Conservation (phyloP, 2,329 filamentous ascomycete species). For the Apiospora sp. region DNA sequence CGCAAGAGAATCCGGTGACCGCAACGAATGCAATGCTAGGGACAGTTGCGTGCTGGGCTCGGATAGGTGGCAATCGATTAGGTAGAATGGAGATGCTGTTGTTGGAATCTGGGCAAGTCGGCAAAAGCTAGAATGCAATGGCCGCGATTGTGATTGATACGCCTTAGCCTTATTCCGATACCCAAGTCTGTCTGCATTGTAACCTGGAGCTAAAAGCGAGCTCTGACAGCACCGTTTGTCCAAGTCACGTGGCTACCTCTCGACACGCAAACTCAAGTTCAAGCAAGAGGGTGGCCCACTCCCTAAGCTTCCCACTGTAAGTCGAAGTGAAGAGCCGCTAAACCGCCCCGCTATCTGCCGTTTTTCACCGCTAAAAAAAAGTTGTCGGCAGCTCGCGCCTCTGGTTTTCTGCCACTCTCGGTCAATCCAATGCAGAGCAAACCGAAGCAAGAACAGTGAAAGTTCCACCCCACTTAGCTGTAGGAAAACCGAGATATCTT, state of each 20-base stretch:
- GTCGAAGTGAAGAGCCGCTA: constrained; percentile 7
- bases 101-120: neutral
- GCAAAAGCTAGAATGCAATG: neutral
- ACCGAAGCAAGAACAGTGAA: neutral
- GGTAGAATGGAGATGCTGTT: neutral
- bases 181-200: constrained; percentile 1
- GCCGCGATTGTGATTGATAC: neutral
- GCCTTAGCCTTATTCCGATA: constrained; percentile 6
- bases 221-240: neutral
- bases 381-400: constrained; percentile 31
- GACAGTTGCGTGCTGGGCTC: neutral
- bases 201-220: neutral
- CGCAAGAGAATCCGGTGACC: neutral
- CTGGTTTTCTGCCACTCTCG: constrained; percentile 1
- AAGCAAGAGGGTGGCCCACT: constrained; percentile 1
- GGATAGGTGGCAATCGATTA: neutral
- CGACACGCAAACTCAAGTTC: neutral
- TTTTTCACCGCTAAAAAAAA: constrained; percentile 58
- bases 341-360: constrained; percentile 45
- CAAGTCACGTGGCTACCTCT: neutral
- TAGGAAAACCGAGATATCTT: constrained; percentile 15
- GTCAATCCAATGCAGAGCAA: constrained; percentile 13
- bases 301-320: neutral
- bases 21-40: neutral
- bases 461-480: constrained; percentile 23